A percentile compares a stretch with the other conserved stretches of the same genome.
These are phyloP conservation scores for Stevia rebaudiana DNA, from an alignment of 140 eudicot genomes.

Conservation along the genomic window DNA sequence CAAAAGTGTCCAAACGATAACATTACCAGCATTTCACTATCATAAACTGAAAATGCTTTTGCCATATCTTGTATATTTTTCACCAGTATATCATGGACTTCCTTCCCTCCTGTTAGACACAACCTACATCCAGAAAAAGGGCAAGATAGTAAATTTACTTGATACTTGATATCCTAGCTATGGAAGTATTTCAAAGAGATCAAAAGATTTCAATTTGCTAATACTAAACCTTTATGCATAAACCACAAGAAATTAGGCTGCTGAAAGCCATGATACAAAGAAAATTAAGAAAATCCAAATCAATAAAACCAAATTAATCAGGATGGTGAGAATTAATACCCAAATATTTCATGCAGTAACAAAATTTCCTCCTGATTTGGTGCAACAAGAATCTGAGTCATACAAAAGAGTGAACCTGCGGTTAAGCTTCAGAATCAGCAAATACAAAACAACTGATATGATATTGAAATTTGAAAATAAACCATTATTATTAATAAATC, in stretches of 20 bases:
- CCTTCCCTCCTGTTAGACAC: slow-evolving; percentile 71
- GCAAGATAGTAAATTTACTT: not conserved
- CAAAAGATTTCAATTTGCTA: not conserved
- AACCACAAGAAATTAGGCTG: not conserved
- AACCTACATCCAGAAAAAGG: slow-evolving; percentile 40
- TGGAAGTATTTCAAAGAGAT: not conserved
- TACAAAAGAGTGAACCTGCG: slow-evolving; percentile 57
- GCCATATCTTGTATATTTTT: slow-evolving; percentile 52
- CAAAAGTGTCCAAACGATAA: not conserved
- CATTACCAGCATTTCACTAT: slow-evolving; percentile 74
- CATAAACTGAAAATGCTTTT: slow-evolving; percentile 50
- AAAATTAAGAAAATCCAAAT: not conserved
- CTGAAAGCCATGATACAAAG: not conserved
- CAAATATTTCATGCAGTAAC: slow-evolving; percentile 58
- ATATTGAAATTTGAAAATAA: not conserved
- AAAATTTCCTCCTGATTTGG: slow-evolving; percentile 69
- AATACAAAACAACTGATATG: slow-evolving; percentile 19
- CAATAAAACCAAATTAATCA: slow-evolving; percentile 7
- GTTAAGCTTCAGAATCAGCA: slow-evolving; percentile 52
- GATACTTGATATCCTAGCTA: not conserved
- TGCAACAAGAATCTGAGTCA: slow-evolving; percentile 75
- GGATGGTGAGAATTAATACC: slow-evolving; percentile 41
- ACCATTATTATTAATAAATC: not conserved
- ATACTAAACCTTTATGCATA: not conserved
- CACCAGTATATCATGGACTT: slow-evolving; percentile 43